phyloP scores from a whole-genome alignment of 106 monocot genomes.

The Narthecium ossifragum region DNA sequence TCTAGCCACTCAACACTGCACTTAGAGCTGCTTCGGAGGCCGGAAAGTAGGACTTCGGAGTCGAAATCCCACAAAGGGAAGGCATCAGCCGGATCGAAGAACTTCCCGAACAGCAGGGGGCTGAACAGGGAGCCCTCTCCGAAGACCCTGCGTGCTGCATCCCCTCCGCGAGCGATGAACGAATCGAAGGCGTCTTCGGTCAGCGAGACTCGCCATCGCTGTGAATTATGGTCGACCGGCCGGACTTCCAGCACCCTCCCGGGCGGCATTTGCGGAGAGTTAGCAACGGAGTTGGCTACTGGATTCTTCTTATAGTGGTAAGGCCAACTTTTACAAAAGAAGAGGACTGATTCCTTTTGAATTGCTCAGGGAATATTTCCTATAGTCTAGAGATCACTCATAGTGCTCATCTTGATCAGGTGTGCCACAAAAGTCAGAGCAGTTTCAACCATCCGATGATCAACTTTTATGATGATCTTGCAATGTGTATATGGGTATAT shows the following conservation, averaged over 20 bases:
- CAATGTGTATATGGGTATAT: too few species aligned
- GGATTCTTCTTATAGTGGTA: conserved; percentile 15
- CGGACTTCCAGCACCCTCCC: conserved; percentile 37
- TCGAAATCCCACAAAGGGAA: conserved; percentile 98
- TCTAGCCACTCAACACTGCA: conserved; percentile 61
- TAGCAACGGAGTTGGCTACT: background rate
- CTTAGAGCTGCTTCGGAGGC: conserved; percentile 20
- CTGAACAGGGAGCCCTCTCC: conserved; percentile 79
- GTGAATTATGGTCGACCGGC: conserved; percentile 21
- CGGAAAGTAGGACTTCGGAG: conserved; percentile 39
- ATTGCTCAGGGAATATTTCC: conserved; percentile 36
- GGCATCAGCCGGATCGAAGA: conserved; percentile 95
- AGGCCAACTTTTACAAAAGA: conserved; percentile 19
- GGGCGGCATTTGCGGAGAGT: conserved; percentile 22
- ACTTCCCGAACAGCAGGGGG: conserved; percentile 78
- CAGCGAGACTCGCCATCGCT: conserved; percentile 64
- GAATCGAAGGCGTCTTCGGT: conserved; percentile 50
- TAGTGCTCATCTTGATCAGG: too few species aligned
- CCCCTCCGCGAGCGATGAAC: conserved; percentile 31
- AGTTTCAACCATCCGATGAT: too few species aligned
- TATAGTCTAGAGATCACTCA: conserved; percentile 10
- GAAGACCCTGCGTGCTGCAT: conserved; percentile 37
- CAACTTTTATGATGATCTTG: too few species aligned
- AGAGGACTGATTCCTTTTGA: conserved; percentile 28
- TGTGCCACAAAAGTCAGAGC: too few species aligned